phyloP scores from a whole-genome alignment of 345 rosid species.

The Eucalyptus erythrocorys region DNA sequence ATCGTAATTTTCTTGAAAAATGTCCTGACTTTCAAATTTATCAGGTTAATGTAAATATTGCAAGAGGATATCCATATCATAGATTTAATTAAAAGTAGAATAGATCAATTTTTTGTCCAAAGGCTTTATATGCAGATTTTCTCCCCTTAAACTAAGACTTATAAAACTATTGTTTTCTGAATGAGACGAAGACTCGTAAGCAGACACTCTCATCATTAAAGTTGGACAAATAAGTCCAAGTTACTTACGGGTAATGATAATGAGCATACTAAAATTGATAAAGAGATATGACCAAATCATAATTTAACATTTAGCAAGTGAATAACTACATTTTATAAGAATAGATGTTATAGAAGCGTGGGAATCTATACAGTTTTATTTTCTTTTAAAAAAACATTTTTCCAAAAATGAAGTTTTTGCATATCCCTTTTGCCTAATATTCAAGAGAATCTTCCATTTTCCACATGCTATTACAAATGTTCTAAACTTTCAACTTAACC shows the following conservation, averaged over 20 bases:
- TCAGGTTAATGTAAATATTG: too few species aligned
- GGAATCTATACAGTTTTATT: not conserved
- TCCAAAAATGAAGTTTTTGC: not conserved
- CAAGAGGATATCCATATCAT: too few species aligned
- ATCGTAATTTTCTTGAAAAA: too few species aligned
- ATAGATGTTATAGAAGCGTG: not conserved
- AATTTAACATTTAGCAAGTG: not conserved
- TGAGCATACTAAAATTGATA: not conserved
- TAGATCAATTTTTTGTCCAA: too few species aligned
- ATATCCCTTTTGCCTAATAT: not conserved
- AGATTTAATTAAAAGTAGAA: too few species aligned
- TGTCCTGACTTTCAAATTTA: too few species aligned
- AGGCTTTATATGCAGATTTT: too few species aligned
- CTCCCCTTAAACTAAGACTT: too few species aligned
- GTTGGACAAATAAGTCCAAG: not conserved
- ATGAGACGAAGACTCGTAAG: too few species aligned
- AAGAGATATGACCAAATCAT: not conserved
- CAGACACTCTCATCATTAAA: not conserved
- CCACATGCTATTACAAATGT: not conserved
- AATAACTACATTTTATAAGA: not conserved
- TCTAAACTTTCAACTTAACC: not conserved
- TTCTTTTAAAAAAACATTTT: not conserved
- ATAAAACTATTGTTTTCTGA: too few species aligned
- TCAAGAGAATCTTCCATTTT: not conserved
- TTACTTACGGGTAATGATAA: not conserved